Base-by-base conservation (phyloP, 2,329 filamentous ascomycete genomes). In the Fusarium nanum region DNA sequence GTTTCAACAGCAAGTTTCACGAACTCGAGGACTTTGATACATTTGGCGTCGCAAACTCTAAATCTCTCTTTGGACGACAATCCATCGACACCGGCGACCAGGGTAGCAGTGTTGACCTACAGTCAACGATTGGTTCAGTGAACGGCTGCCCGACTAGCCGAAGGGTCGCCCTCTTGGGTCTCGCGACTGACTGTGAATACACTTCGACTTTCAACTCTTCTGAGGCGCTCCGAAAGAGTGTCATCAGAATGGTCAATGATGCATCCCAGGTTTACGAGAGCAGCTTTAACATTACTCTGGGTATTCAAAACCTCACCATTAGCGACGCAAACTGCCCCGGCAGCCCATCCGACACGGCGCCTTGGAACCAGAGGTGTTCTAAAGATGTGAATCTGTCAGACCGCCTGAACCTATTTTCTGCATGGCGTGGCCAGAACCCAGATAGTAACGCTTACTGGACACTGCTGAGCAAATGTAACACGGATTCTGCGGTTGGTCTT, bases 371-470 rank as follows among this genome's bases (percentile, higher is more conserved):
- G 56, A 87, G 82, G 23, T 99, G 96, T 80, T 86, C 84, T 61
- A 78, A 83, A 64, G 83, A 84, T 32, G 81, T 86, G 37, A 86
- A 88, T 28, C 93, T 99, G 67, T 90, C 90, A 47, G 86, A 91
- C 70, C 92, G 96, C 1, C 83, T 99, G 54, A 97, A 94, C 79
- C 83, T 93, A 23, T 98, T 99, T 79, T 98, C 94, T 2, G 81
- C 85, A 49, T 99, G 96, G 96, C 89, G 96, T 70, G 93, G 94
- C 16, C 84, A 89, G 48, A 90, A 89, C 70, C 81, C 85, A 6
- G 96, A 99, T 79, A 86, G 81, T 54, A 97, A 97, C 79, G 94
- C 94, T 18, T 97, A 97, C 81, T 99, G 95, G 95, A 97, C 93
- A 5, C 84, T 97, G 30, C 85, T 97, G 76, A 94, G 90, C 56